A percentile compares a stretch with the other conserved stretches of the same genome.
Evolutionary conservation across 441 rosid genomes (phyloP).

Genomic region (Omphalea diandra): DNA sequence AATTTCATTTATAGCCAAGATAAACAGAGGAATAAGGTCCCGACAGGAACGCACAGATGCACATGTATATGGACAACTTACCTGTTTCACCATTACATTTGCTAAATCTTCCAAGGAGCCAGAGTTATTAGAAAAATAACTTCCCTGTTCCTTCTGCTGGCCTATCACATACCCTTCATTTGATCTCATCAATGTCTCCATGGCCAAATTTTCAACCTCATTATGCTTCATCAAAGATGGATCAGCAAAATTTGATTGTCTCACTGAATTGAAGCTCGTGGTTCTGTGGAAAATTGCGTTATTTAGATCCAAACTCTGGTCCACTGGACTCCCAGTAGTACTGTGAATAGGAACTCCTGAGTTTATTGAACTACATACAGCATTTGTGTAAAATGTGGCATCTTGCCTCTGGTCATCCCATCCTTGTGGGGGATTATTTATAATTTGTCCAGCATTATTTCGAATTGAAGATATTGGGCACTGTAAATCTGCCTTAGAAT

Average conservation of each 20-base stretch:
- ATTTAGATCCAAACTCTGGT: conserved; percentile 40
- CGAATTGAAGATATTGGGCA: conserved; percentile 27
- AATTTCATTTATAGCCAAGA: not conserved
- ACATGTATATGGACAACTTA: conserved; percentile 25
- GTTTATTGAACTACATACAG: conserved; percentile 32
- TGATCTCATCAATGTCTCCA: conserved; percentile 35
- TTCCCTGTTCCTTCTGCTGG: conserved; percentile 44
- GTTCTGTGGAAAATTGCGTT: conserved; percentile 35
- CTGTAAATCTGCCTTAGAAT: conserved; percentile 33
- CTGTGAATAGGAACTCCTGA: conserved; percentile 30
- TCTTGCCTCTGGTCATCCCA: conserved; percentile 38
- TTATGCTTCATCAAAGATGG: conserved; percentile 34
- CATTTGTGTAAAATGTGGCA: conserved; percentile 31
- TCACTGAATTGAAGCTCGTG: conserved; percentile 36
- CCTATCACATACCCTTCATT: conserved; percentile 41
- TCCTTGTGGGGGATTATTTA: conserved; percentile 28
- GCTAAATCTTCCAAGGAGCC: conserved; percentile 67
- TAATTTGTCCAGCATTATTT: conserved; percentile 27
- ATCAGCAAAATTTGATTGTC: conserved; percentile 36
- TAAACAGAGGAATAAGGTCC: not conserved
- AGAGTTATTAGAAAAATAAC: conserved; percentile 39
- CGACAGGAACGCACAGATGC: conserved; percentile 4
- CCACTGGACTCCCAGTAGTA: conserved; percentile 20
- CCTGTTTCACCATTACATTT: conserved; percentile 58
- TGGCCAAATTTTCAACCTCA: conserved; percentile 35